These are phyloP conservation scores for Aspergillus glaucus DNA, from an alignment of 2,329 filamentous ascomycete species.

Conservation along the genomic window DNA sequence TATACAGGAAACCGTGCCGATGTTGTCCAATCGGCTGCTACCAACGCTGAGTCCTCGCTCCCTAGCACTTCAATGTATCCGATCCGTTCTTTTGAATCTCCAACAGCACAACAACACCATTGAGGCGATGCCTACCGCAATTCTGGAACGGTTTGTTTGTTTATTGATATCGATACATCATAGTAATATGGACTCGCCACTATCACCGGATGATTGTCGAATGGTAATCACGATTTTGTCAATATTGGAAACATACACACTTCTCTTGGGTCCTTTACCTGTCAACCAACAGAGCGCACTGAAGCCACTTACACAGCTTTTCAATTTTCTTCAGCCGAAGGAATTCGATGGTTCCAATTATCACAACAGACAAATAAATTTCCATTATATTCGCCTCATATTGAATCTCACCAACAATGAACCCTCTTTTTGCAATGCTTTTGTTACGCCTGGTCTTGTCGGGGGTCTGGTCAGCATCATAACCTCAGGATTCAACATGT, in stretches of 20 bases:
- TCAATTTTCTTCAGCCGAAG: slow-evolving; percentile 34
- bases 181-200: not conserved
- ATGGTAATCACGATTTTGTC: slow-evolving; percentile 25
- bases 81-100: slow-evolving; percentile 23
- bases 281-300: slow-evolving; percentile 22
- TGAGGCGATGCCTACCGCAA: slow-evolving; percentile 17
- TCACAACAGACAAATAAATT: slow-evolving; percentile 21
- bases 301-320: slow-evolving; percentile 23
- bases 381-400: slow-evolving; percentile 59
- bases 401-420: slow-evolving; percentile 85
- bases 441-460: slow-evolving; percentile 46
- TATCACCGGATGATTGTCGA: slow-evolving; percentile 13
- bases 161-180: slow-evolving; percentile 17
- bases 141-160: slow-evolving; percentile 25
- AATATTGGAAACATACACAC: slow-evolving; percentile 34
- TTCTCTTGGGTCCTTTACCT: slow-evolving; percentile 20
- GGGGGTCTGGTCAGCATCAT: slow-evolving; percentile 32
- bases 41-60: slow-evolving; percentile 24
- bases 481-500: slow-evolving; percentile 24
- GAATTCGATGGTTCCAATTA: slow-evolving; percentile 7
- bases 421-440: slow-evolving; percentile 59
- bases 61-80: slow-evolving; percentile 29
- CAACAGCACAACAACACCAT: slow-evolving; percentile 26
- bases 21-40: slow-evolving; percentile 13
- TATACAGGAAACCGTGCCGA: slow-evolving; percentile 20